These are phyloP conservation scores for Tetrahymena thermophila DNA, from an alignment of 73 alveolate genomes.

Conservation along the genomic window DNA sequence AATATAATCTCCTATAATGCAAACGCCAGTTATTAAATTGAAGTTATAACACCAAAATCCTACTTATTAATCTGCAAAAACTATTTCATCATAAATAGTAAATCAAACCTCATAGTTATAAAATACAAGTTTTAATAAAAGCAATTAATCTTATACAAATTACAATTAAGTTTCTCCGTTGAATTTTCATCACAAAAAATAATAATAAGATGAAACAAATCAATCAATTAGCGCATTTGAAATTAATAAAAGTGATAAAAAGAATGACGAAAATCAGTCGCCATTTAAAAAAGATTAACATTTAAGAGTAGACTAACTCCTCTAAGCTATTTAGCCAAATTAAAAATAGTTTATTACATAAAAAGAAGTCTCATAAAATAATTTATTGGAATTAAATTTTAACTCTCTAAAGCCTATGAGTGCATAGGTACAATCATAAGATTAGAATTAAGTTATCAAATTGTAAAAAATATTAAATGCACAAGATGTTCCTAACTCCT, in stretches of 20 bases:
- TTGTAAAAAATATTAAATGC: not conserved
- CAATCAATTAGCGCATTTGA: not conserved
- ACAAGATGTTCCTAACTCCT: not conserved
- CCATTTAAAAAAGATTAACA: not conserved
- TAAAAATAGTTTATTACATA: not conserved
- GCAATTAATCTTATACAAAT: not conserved
- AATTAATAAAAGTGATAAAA: not conserved
- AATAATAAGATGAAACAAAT: not conserved
- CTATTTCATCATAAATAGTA: not conserved
- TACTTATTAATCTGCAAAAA: not conserved
- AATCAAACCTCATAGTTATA: not conserved
- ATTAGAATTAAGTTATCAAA: not conserved
- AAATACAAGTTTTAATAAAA: not conserved
- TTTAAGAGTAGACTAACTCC: not conserved
- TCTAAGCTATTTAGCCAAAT: not conserved
- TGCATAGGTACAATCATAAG: not conserved
- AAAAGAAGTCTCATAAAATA: not conserved
- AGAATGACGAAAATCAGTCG: not conserved
- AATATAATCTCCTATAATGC: not conserved
- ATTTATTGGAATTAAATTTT: not conserved
- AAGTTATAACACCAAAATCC: not conserved
- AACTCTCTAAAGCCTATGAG: not conserved
- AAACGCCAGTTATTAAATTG: not conserved
- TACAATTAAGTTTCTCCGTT: not conserved
- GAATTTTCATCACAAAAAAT: not conserved